Evolutionary conservation across 2,329 filamentous ascomycete genomes (phyloP).

Genomic region (Penicillium polonicum): DNA sequence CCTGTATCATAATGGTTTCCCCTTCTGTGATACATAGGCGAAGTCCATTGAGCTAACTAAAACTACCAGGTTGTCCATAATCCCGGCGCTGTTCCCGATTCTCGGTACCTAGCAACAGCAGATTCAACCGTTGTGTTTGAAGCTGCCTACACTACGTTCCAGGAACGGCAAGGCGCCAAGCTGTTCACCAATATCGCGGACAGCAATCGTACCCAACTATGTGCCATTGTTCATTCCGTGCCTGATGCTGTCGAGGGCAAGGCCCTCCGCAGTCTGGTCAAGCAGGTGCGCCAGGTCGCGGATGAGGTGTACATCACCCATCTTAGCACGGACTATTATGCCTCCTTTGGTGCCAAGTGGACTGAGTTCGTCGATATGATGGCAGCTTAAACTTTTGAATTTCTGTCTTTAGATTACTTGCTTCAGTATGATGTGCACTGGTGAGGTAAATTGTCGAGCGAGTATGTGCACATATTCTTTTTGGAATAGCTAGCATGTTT

Average conservation of each 20-base stretch:
- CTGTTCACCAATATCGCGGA: slow-evolving; percentile 35
- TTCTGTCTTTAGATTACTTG: neutral
- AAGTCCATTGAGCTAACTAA: slow-evolving; percentile 16
- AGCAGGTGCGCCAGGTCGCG: slow-evolving; percentile 35
- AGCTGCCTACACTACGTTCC: slow-evolving; percentile 41
- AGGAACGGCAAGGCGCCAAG: slow-evolving; percentile 32
- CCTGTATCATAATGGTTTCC: slow-evolving; percentile 4
- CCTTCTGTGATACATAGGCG: slow-evolving; percentile 3
- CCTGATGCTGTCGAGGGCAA: slow-evolving; percentile 33
- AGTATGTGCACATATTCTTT: neutral
- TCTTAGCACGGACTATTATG: slow-evolving; percentile 41
- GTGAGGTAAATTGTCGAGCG: slow-evolving; percentile 1
- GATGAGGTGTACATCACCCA: slow-evolving; percentile 45
- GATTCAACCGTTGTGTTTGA: slow-evolving; percentile 51
- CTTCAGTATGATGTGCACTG: neutral
- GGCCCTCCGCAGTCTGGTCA: slow-evolving; percentile 34
- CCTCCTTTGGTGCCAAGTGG: slow-evolving; percentile 41
- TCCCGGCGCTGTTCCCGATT: slow-evolving; percentile 46
- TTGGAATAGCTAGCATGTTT: neutral
- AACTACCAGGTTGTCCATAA: slow-evolving; percentile 44
- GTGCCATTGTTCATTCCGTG: slow-evolving; percentile 42
- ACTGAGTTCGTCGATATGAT: slow-evolving; percentile 38
- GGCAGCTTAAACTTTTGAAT: slow-evolving; percentile 18
- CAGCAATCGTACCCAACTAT: slow-evolving; percentile 34
- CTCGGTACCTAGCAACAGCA: slow-evolving; percentile 41